Base-by-base conservation (phyloP, 495 filamentous ascomycete genomes). In the Podospora appendiculata region DNA sequence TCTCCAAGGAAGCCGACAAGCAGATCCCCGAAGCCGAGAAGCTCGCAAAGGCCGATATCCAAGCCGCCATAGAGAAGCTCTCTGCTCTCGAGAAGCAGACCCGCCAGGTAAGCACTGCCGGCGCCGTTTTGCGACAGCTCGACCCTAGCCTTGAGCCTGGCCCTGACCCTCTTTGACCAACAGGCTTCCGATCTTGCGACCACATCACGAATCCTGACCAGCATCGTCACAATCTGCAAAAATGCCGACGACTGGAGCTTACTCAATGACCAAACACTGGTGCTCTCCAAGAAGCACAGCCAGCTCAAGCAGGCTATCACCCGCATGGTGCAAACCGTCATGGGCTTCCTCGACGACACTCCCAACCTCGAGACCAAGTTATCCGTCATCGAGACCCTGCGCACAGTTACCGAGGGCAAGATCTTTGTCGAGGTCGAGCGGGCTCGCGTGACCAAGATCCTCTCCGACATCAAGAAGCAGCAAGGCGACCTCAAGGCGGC, bases 391-490 rank as follows among this genome's bases (percentile, higher is more conserved):
- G 90, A 97, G 69, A 95, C 92, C 1, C 71, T 98, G 59, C 83
- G 93, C 54, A 96, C 93, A 33, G 91, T 98, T 55, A 98, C 93
- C 19, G 93, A 98, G 69, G 93, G 93, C 72, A 98, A 98, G 88
- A 97, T 98, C 62, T 98, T 97, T 60, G 91, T 98, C 60, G 93
- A 98, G 77, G 93, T 98, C 18, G 93, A 98, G 75, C 82, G 93
- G 54, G 93, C 93, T 58, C 88, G 94, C 60, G 85, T 97, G 45
- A 98, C 93, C 53, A 87, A 85, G 58, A 93, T 95, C 55, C 77
- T 98, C 14, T 95, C 93, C 45, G 82, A 96, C 69, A 96, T 98
- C 78, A 96, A 95, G 78, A 95, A 95, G 67, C 69, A 85, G 47
- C 89, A 96, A 70, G 92, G 91, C 47, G 90, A 98, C 61, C 78